phyloP scores from a whole-genome alignment of 352 stramenopile genomes.

The Globisporangium paroecandrum region DNA sequence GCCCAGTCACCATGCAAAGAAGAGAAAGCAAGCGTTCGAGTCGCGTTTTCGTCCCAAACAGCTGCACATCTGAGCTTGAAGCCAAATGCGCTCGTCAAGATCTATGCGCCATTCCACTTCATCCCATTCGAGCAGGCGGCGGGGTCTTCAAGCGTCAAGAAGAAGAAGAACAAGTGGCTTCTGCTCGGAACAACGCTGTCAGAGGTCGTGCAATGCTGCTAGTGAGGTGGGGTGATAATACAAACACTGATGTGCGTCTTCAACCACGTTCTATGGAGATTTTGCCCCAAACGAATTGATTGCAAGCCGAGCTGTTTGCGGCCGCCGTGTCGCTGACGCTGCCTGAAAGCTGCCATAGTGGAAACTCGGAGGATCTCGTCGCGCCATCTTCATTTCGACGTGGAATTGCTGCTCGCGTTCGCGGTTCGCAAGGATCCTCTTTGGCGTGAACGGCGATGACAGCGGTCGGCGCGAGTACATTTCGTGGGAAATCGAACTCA shows the following conservation, averaged over 20 bases:
- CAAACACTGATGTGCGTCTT: neutral
- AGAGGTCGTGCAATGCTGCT: constrained; percentile 25
- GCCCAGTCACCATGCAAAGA: constrained; percentile 13
- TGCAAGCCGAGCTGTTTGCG: constrained; percentile 13
- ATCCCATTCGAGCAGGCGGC: constrained; percentile 24
- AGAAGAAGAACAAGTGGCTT: constrained; percentile 27
- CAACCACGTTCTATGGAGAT: neutral
- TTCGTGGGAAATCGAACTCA: neutral
- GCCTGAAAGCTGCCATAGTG: constrained; percentile 10
- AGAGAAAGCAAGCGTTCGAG: constrained; percentile 21
- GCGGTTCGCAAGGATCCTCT: constrained; percentile 12
- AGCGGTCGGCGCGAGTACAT: constrained; percentile 15
- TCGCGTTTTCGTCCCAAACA: constrained; percentile 32
- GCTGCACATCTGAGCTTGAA: constrained; percentile 29
- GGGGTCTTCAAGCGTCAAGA: constrained; percentile 17
- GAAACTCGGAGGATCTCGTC: constrained; percentile 11
- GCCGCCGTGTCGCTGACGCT: neutral
- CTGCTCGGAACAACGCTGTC: constrained; percentile 50
- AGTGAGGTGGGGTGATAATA: neutral
- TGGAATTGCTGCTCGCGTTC: constrained; percentile 17
- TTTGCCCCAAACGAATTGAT: constrained; percentile 4
- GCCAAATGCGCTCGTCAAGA: constrained; percentile 28
- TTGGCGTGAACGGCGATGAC: constrained; percentile 9
- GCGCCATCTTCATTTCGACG: constrained; percentile 19
- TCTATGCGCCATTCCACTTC: constrained; percentile 66